These are phyloP conservation scores for Pichia gijzeniarum DNA, from an alignment of 805 yeast species.

Conservation along the genomic window DNA sequence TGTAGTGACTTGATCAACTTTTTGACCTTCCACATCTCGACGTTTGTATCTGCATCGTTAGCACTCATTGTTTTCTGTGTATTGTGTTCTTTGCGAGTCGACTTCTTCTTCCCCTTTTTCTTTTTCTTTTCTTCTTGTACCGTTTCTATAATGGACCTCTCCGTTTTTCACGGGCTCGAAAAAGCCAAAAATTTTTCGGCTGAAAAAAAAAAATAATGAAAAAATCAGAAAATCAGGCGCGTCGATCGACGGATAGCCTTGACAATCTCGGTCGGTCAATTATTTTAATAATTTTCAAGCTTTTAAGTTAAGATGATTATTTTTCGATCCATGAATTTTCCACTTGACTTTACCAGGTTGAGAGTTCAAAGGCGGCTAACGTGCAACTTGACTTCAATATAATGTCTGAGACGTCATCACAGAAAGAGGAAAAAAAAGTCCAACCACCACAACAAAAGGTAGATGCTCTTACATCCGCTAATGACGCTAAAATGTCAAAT, in stretches of 20 bases:
- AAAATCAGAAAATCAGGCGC: not conserved
- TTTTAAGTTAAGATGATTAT: too few species aligned
- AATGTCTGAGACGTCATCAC: conserved; percentile 1
- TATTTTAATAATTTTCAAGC: too few species aligned
- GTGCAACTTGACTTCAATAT: too few species aligned
- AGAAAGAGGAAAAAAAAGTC: not conserved
- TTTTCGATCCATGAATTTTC: too few species aligned
- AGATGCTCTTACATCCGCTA: conserved; percentile 1
- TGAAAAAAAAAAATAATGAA: not conserved
- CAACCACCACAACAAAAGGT: not conserved
- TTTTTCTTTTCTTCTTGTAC: too few species aligned
- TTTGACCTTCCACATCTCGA: conserved; percentile 98
- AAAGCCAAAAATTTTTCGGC: conserved; percentile 6
- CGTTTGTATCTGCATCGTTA: conserved; percentile 93
- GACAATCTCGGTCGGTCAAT: too few species aligned
- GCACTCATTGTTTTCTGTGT: conserved; percentile 33
- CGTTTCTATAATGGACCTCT: too few species aligned
- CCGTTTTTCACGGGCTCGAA: too few species aligned
- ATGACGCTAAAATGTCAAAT: conserved; percentile 40
- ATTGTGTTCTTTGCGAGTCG: not conserved
- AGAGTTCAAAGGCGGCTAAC: too few species aligned
- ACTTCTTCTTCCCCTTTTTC: too few species aligned
- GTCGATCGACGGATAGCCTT: not conserved
- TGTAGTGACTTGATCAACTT: conserved; percentile 85
- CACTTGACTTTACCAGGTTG: too few species aligned